These are phyloP conservation scores for Euryodendron excelsum DNA, from an alignment of 148 eudicot species.

Conservation along the genomic window DNA sequence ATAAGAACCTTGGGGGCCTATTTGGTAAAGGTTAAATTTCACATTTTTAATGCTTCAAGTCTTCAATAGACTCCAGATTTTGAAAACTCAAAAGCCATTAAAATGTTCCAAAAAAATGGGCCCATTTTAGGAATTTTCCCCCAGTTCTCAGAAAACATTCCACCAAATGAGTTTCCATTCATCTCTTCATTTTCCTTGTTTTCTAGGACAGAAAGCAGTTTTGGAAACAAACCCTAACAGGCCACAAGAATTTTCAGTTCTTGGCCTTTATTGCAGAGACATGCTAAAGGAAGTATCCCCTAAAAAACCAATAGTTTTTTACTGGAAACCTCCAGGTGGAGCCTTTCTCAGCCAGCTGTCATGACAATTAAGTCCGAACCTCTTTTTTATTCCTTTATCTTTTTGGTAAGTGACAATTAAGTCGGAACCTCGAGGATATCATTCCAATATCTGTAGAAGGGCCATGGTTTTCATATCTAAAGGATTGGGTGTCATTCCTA, in stretches of 20 bases:
- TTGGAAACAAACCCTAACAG: neutral
- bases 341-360: neutral
- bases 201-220: neutral
- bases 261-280: neutral
- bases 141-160: neutral
- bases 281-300: neutral
- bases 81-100: neutral
- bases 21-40: too few species aligned
- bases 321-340: neutral
- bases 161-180: neutral
- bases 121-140: neutral
- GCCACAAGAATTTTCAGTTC: too few species aligned
- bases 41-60: too few species aligned
- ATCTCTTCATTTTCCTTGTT: neutral
- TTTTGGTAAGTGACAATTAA: too few species aligned
- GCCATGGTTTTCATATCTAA: neutral
- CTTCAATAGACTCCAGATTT: neutral
- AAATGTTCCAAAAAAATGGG: neutral
- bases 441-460: neutral
- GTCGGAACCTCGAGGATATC: neutral
- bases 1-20: neutral
- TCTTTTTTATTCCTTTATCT: too few species aligned
- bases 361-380: neutral
- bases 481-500: neutral
- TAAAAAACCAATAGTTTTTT: neutral